Percentiles rank a stretch among this genome's conserved stretches.
These are phyloP conservation scores for Suhomyces sp. DNA, from an alignment of 805 yeast genomes.

Conservation along the genomic window DNA sequence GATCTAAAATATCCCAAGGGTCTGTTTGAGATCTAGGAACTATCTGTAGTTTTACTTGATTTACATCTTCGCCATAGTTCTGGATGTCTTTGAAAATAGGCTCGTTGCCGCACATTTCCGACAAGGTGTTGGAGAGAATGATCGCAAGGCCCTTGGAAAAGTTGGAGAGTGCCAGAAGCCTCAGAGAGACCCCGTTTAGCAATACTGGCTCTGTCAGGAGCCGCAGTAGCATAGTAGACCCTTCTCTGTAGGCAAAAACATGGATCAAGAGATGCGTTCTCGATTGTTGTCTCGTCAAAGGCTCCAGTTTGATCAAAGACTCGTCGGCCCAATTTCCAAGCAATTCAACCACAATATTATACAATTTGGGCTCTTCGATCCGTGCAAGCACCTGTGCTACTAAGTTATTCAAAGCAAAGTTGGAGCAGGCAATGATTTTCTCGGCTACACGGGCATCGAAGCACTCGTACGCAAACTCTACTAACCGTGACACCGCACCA, in stretches of 20 bases:
- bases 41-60: not conserved
- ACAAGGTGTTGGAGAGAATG: constrained; percentile 52
- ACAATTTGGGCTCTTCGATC: not conserved
- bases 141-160: constrained; percentile 53
- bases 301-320: constrained; percentile 34
- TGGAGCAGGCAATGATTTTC: constrained; percentile 13
- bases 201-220: constrained; percentile 40
- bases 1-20: not conserved
- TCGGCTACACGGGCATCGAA: constrained; percentile 22
- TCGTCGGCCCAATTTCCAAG: constrained; percentile 28
- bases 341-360: constrained; percentile 6
- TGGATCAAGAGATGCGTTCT: constrained; percentile 49
- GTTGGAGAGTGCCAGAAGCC: constrained; percentile 49
- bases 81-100: constrained; percentile 24
- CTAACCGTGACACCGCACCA: constrained; percentile 5
- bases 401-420: constrained; percentile 14
- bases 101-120: constrained; percentile 27
- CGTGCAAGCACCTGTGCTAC: constrained; percentile 13
- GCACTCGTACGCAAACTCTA: constrained; percentile 13
- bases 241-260: constrained; percentile 22
- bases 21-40: not conserved
- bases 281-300: constrained; percentile 43
- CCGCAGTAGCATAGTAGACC: constrained; percentile 16
- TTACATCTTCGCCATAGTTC: not conserved
- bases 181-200: constrained; percentile 49